Base-by-base conservation (phyloP, 768 basidiomycete species). In the Clathrus columnatus region DNA sequence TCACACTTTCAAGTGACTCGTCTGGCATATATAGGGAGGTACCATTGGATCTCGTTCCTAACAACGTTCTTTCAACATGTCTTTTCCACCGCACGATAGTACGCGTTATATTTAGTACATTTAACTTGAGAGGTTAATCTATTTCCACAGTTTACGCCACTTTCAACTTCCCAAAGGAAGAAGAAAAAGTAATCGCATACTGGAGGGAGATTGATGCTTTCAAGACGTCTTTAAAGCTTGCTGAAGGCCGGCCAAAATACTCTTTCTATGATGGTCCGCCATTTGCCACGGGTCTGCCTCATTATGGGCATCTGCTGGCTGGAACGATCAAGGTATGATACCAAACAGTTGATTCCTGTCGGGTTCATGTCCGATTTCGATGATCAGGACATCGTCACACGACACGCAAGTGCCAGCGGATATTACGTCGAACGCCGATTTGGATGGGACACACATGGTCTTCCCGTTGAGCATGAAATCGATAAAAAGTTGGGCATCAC, bases 191-290 rank as follows among this genome's bases (percentile, higher is more conserved):
- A 54, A 73, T 96, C 59, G 75, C 78, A 50, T 97, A 82, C 72
- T 98, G 95, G 95, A 77, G 80, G 62, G 92, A 94, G 67, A 99
- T 99, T 68, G 91, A 98, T 74, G 96, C 96, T 59, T 99, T 99
- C 72, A 82, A 86, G 66, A 97, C 94, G 6, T 91, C 88, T 62
- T 70, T 97, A 62, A 92, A 91, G 72, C 83, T 94, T 46, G 91
- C 91, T 0, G 86, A 95, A 66, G 93, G 93, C 2, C 78, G 84
- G 36, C 92, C 93, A 17, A 84, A 89, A 65, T 99, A 77, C 68
- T 83, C 92, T 21, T 99, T 99, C 75, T 98, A 92, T 72, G 96
- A 97, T 68, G 94, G 94, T 4, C 93, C 93, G 2, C 95, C 95
- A 0, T 98, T 97, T 64, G 95, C 95, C 0, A 98, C 95, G 1